Evolutionary conservation across 441 rosid species (phyloP), one percentile per base, ranked within the genome.

Genomic region (Bruguiera hainesii): DNA sequence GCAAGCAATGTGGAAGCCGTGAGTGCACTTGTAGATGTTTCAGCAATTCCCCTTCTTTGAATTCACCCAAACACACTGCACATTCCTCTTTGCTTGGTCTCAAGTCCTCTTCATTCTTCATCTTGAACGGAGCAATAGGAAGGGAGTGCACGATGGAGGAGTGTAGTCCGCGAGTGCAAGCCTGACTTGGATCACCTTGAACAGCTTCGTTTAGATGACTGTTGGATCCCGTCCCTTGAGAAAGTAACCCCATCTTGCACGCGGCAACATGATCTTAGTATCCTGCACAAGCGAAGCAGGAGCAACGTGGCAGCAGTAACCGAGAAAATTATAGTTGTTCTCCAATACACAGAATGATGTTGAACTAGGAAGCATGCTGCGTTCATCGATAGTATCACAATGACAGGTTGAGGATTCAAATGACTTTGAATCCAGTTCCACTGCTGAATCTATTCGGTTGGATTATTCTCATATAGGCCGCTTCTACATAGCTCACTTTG

Each of bases 21-120:
- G 93, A 26, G 53, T 72, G 66, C 93, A 86, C 42, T 73, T 73
- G 88, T 21, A 87, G 69, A 29, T 82, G 71, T 75, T 78, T 84
- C 42, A 82, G 74, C 81, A 81, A 72, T 49, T 86, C 98, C 5
- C 84, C 89, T 37, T 82, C 89, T 65, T 81, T 76, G 20, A 86
- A 86, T 64, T 89, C 93, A 3, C 60, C 85, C 72, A 85, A 75
- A 67, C 96, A 88, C 57, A 89, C 83, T 9, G 89, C 82, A 59
- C 95, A 89, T 26, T 86, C 92, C 0, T 75, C 63, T 61, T 67
- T 62, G 63, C 37, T 69, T 29, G 15, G 59, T 23, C 23, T 15
- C 20, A 16, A 1, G 16, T 56, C 75, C 16, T 71, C 66, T 56
- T 61, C 63, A 4, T 70, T 69, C 63, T 63, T 55, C 42, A 70